Conservation (phyloP, 352 stramenopile genomes). For the Globisporangium barbulae region DNA sequence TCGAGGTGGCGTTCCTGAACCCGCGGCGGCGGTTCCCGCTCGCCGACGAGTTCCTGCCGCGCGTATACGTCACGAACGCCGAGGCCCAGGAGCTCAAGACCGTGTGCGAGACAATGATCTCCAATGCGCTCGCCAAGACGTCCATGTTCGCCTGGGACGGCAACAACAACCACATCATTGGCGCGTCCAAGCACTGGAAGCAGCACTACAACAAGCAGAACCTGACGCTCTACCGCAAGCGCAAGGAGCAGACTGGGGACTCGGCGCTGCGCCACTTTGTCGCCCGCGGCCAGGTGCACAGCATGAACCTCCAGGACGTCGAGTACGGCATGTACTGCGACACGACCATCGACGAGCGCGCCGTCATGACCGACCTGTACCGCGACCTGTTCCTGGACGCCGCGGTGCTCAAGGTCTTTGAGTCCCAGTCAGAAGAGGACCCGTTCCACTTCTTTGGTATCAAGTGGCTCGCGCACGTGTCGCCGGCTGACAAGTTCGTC, state of each 20-base stretch:
- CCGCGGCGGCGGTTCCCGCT: slow-evolving; percentile 58
- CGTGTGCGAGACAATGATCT: slow-evolving; percentile 45
- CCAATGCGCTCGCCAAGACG: slow-evolving; percentile 43
- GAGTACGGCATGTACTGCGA: slow-evolving; percentile 51
- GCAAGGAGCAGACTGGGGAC: slow-evolving; percentile 26
- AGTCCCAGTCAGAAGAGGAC: slow-evolving; percentile 31
- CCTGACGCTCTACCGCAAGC: slow-evolving; percentile 50
- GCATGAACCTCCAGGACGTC: slow-evolving; percentile 46
- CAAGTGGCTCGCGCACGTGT: slow-evolving; percentile 46
- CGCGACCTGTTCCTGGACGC: slow-evolving; percentile 41
- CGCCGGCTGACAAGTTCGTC: slow-evolving; percentile 44
- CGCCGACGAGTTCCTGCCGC: slow-evolving; percentile 46
- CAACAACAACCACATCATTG: slow-evolving; percentile 38
- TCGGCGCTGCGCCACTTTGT: slow-evolving; percentile 36
- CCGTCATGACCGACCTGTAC: slow-evolving; percentile 44
- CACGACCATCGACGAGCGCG: slow-evolving; percentile 40
- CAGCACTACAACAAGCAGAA: slow-evolving; percentile 49
- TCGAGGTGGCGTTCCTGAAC: slow-evolving; percentile 59
- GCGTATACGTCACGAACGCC: slow-evolving; percentile 32
- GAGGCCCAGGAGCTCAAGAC: slow-evolving; percentile 42
- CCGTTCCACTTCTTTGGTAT: slow-evolving; percentile 51
- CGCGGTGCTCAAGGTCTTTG: slow-evolving; percentile 35
- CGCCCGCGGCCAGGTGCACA: slow-evolving; percentile 41
- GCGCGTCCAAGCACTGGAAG: slow-evolving; percentile 42
- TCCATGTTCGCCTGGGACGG: slow-evolving; percentile 55